phyloP scores from a whole-genome alignment of 768 basidiomycete genomes.

The Lactifluus hygrophoroides region DNA sequence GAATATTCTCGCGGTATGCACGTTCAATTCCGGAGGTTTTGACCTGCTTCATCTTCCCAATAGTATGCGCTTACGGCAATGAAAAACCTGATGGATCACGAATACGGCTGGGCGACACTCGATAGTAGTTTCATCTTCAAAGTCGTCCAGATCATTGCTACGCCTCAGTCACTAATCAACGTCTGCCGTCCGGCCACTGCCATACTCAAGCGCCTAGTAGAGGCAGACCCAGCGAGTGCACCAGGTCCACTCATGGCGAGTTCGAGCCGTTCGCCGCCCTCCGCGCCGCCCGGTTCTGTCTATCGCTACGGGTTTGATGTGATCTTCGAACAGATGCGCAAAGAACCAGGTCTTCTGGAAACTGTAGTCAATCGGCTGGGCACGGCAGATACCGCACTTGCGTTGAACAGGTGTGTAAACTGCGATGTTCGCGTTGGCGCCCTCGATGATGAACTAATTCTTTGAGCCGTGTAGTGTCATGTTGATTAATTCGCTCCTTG shows the following conservation, averaged over 20 bases:
- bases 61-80: constrained; percentile 81
- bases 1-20: constrained; percentile 74
- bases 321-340: constrained; percentile 77
- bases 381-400: constrained; percentile 80
- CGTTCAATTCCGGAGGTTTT: not conserved
- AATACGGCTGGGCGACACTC: constrained; percentile 74
- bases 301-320: constrained; percentile 79
- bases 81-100: constrained; percentile 83
- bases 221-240: constrained; percentile 67
- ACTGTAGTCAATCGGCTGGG: constrained; percentile 75
- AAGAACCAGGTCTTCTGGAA: constrained; percentile 60
- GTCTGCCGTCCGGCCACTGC: constrained; percentile 87
- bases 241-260: constrained; percentile 50
- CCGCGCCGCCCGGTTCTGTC: constrained; percentile 56
- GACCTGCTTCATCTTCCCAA: not conserved
- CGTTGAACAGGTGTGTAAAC: constrained; percentile 57
- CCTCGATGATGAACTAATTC: constrained; percentile 14
- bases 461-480: constrained; percentile 51
- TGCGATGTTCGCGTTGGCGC: constrained; percentile 3
- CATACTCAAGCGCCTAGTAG: constrained; percentile 82
- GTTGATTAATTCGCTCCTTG: constrained; percentile 79
- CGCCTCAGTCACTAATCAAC: constrained; percentile 71
- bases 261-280: constrained; percentile 49
- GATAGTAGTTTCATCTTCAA: constrained; percentile 64
- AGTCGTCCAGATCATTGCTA: constrained; percentile 71